Conservation (phyloP, 1,284 basidiomycete genomes). For the Mycena sp. region DNA sequence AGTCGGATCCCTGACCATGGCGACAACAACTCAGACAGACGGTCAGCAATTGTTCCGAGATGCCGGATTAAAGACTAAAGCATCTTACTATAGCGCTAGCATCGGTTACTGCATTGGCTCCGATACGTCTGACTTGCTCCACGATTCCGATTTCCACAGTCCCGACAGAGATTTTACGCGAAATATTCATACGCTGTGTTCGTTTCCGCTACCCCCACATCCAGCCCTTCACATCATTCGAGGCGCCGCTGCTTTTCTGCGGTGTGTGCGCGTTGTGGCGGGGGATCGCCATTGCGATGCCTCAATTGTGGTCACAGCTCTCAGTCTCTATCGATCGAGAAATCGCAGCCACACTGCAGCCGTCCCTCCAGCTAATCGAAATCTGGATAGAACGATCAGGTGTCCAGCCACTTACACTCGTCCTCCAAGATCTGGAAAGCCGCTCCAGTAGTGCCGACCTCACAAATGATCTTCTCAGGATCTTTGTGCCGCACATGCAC, state of each 20-base stretch:
- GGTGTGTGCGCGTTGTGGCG: constrained; percentile 12
- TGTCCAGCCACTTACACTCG: constrained; percentile 10
- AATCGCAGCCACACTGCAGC: not conserved
- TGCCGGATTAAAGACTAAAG: too few relatives aligned
- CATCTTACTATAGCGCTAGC: too few relatives aligned
- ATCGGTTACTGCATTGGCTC: not conserved
- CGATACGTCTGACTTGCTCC: not conserved
- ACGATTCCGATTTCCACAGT: not conserved
- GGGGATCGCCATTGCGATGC: not conserved
- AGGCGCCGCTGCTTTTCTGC: constrained; percentile 18
- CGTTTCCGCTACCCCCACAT: not conserved
- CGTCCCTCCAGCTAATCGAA: constrained; percentile 1
- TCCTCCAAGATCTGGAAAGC: constrained; percentile 1
- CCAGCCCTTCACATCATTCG: constrained; percentile 9
- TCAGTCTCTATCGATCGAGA: constrained; percentile 13
- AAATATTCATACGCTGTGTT: constrained; percentile 18
- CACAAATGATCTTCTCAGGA: not conserved
- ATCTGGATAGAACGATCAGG: constrained; percentile 21
- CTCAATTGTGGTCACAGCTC: constrained; percentile 14
- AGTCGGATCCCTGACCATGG: too few relatives aligned
- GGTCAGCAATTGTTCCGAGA: too few relatives aligned
- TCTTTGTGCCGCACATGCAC: constrained; percentile 16
- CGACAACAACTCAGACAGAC: too few relatives aligned
- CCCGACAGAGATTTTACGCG: constrained; percentile 10
- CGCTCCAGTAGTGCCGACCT: not conserved